Evolutionary conservation across 2,329 filamentous ascomycete genomes (phyloP), one percentile per base, ranked within the genome.

Genomic region (Pseudocercospora macadamiae): DNA sequence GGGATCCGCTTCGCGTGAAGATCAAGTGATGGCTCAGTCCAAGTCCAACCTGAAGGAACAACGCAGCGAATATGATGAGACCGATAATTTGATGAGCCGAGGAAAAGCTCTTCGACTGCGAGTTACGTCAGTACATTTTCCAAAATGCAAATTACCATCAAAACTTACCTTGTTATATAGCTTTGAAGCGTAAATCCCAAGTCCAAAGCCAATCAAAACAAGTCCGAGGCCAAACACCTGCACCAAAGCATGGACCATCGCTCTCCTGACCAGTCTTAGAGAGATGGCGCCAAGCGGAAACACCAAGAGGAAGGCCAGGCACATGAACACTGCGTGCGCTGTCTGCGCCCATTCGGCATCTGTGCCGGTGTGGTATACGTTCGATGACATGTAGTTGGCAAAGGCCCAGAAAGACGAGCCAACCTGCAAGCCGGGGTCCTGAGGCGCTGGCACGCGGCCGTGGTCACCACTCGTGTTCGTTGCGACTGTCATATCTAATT

Each of bases 81-180:
- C 79, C 79, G 54, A 80, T 57, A 63, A 81, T 74, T 61, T 82
- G 80, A 67, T 82, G 80, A 3, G 75, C 67, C 7, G 79, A 74
- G 60, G 64, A 73, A 72, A 76, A 80, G 55, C 67, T 54, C 57
- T 75, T 76, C 37, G 76, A 78, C 72, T 79, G 64, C 37, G 32
- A 21, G 10, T 51, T 19, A 21, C n/a, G 48, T 67, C 39, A 59
- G 54, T 42, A 23, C 12, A 14, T 18, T 18, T 34, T 19, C 26
- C n/a, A 4, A 26, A 54, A 42, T 21, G 8, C 7, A 12, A 28
- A 16, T 16, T 21, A 36, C 9, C 26, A 2, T 18, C 16, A 30
- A 8, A 44, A 67, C 73, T 64, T 71, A 77, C 76, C 61, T 73
- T 72, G 53, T 76, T 77, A 61, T 71, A 77, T 30, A 75, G 59